These are phyloP conservation scores for Lactarius trivialis DNA, from an alignment of 768 basidiomycete genomes.

Conservation along the genomic window DNA sequence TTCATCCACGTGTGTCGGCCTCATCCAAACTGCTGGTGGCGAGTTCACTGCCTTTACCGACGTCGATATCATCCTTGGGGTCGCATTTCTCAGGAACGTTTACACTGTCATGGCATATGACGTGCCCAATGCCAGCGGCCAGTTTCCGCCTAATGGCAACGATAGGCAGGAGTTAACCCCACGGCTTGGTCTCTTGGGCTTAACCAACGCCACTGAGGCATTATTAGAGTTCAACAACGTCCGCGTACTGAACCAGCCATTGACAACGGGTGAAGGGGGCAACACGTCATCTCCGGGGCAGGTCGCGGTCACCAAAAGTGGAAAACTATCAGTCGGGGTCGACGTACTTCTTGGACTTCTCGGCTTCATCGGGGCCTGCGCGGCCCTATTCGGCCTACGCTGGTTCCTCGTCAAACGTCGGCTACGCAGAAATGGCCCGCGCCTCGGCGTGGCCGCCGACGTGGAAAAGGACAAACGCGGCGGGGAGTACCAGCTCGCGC, in stretches of 20 bases:
- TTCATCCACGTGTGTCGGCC: conserved; percentile 49
- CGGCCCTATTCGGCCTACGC: conserved; percentile 46
- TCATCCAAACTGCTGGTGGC: conserved; percentile 54
- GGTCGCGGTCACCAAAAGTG: conserved; percentile 20
- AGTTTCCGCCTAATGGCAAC: conserved; percentile 33
- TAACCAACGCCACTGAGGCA: conserved; percentile 58
- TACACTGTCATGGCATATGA: conserved; percentile 74
- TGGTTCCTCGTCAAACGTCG: conserved; percentile 38
- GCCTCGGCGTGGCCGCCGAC: conserved; percentile 15
- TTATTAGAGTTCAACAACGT: conserved; percentile 64
- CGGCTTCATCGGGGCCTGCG: conserved; percentile 51
- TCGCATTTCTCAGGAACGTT: conserved; percentile 68
- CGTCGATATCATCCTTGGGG: conserved; percentile 70
- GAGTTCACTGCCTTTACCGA: conserved; percentile 34
- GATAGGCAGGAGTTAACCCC: conserved; percentile 31
- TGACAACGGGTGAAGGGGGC: conserved; percentile 27
- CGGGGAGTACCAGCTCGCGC: conserved; percentile 31
- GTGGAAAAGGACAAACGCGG: conserved; percentile 12
- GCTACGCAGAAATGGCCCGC: conserved; percentile 22
- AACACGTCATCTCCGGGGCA: background rate
- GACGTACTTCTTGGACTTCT: conserved; percentile 55
- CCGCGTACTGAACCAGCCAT: conserved; percentile 56
- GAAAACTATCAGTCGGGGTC: conserved; percentile 50
- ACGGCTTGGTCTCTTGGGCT: conserved; percentile 50
- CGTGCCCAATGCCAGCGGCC: conserved; percentile 39